Conservation (phyloP, 2,329 filamentous ascomycete species). For the Claviceps pusilla region DNA sequence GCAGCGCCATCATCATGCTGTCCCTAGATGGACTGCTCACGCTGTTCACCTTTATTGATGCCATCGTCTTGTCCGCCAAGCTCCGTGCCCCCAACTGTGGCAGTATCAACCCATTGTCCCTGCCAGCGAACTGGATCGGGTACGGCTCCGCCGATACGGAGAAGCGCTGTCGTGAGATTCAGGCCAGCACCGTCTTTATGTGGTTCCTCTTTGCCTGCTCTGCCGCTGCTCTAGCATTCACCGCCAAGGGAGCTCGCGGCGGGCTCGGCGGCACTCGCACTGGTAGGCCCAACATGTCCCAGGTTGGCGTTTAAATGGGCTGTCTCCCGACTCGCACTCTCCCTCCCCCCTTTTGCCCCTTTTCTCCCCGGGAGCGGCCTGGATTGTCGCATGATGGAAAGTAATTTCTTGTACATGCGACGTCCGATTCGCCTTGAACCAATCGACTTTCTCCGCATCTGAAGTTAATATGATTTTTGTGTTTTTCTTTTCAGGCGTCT, state of each 20-base stretch:
- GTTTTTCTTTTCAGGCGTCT: conserved; percentile 3
- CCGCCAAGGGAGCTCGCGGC: conserved; percentile 36
- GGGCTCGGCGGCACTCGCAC: conserved; percentile 25
- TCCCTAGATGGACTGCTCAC: conserved; percentile 43
- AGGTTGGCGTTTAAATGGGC: conserved; percentile 31
- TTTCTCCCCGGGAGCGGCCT: not conserved
- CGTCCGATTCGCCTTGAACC: not conserved
- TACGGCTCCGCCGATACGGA: conserved; percentile 43
- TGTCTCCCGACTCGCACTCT: not conserved
- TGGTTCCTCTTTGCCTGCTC: conserved; percentile 62
- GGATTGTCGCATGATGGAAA: not conserved
- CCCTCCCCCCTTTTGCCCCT: no score
- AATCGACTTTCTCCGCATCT: not conserved
- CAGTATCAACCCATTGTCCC: conserved; percentile 24
- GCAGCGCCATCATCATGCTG: conserved; percentile 36
- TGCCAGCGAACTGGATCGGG: conserved; percentile 39
- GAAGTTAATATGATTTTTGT: conserved; percentile 1
- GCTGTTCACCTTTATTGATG: conserved; percentile 56
- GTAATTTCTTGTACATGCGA: not conserved
- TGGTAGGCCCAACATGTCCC: conserved; percentile 38
- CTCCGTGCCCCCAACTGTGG: conserved; percentile 55
- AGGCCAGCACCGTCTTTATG: conserved; percentile 60
- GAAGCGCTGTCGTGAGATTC: conserved; percentile 59
- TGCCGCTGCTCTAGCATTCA: conserved; percentile 39
- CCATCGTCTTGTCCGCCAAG: conserved; percentile 55